Base-by-base conservation (phyloP, 345 rosid species). In the Mallotus nudiflorus region DNA sequence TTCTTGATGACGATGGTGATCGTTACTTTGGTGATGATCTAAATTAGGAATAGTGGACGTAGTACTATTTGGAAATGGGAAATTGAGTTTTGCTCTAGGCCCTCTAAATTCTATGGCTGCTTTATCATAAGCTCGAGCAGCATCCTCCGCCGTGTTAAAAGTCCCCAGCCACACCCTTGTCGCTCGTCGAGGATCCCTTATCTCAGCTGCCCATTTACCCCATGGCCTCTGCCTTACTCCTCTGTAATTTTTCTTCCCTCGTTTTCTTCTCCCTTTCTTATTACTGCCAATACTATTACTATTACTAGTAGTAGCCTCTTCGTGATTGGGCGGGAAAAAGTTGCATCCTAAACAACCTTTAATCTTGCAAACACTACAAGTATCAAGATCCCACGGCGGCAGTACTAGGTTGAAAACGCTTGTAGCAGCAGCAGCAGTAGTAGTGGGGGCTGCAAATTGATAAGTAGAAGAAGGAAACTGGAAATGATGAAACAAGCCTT, bases 121-220 rank as follows among this genome's bases (percentile, higher is more conserved):
- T 70, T 84, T 85, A 50, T 95, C 99, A 73, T 95, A 95, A 1
- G 99, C 98, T 22, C 90, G 78, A 1, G 99, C 99, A 0, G 99
- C 99, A 13, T 89, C 98, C 79, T 90, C 98, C 1, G 91, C 96
- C 1, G 96, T 90, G 75, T 50, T 86, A 66, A 95, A 95, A 1
- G 99, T 95, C 20, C 99, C 99, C 0, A 95, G 88, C 99, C 99
- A 95, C 4, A 95, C 99, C 62, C 99, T 77, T 0, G 73, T 66
- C 0, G 97, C 96, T 71, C 88, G 77, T 68, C 83, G 73, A 0
- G 99, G 99, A 70, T 95, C 99, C 12, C 99, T 82, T 42, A 95
- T 95, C 88, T 95, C 99, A 14, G 99, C 91, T 2, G 99, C 97
- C 86, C 96, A 95, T 72, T 91, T 95, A 0, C 99, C 98, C 98